Conservation (phyloP, 345 rosid genomes). For the Melastoma malabathricum region DNA sequence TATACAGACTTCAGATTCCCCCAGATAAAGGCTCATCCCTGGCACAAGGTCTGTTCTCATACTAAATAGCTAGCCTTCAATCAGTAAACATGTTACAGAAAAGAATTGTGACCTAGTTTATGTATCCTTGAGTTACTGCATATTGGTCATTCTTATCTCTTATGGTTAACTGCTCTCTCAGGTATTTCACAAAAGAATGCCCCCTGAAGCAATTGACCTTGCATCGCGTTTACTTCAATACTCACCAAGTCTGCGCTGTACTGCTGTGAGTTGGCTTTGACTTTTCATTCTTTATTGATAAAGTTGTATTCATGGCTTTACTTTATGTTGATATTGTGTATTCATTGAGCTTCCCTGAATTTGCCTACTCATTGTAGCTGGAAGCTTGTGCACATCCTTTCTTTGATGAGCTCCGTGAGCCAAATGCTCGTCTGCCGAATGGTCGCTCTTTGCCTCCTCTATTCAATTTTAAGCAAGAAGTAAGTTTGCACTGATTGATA, state of each 20-base stretch:
- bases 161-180: conserved; percentile 5
- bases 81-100: too few species aligned
- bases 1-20: conserved; percentile 77
- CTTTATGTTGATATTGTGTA: too few species aligned
- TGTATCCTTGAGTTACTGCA: not conserved
- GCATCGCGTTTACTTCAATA: conserved; percentile 75
- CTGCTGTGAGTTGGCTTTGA: conserved; percentile 42
- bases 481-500: conserved; percentile 7
- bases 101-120: not conserved
- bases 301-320: not conserved
- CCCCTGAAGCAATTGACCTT: conserved; percentile 86
- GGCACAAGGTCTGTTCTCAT: conserved; percentile 57
- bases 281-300: not conserved
- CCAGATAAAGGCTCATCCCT: conserved; percentile 69
- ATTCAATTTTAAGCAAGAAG: conserved; percentile 70
- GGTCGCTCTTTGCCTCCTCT: conserved; percentile 73
- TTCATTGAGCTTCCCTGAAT: too few species aligned
- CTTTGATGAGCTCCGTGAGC: conserved; percentile 73
- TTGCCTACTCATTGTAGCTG: conserved; percentile 19
- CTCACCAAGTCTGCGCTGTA: conserved; percentile 67
- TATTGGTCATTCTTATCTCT: too few species aligned
- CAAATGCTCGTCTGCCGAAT: conserved; percentile 54
- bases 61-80: not conserved
- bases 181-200: conserved; percentile 77
- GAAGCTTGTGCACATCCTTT: conserved; percentile 69